phyloP scores from a whole-genome alignment of 2,329 filamentous ascomycete genomes.

The Aureobasidium sp. region DNA sequence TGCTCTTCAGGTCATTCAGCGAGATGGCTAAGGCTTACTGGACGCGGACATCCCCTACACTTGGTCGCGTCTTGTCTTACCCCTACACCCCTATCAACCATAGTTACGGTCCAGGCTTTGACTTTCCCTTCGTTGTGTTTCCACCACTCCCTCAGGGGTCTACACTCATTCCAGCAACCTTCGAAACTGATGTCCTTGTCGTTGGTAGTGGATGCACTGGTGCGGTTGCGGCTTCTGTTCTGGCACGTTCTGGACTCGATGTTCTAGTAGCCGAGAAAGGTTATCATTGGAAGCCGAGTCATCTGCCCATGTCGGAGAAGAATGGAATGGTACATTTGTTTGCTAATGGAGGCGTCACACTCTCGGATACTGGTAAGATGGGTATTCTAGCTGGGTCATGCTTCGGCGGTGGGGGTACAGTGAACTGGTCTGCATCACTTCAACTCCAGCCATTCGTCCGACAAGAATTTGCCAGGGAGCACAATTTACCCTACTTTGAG shows the following conservation, averaged over 20 bases:
- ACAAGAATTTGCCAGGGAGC: conserved; percentile 61
- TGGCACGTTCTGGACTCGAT: conserved; percentile 64
- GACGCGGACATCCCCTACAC: conserved; percentile 46
- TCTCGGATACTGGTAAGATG: conserved; percentile 42
- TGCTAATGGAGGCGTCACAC: conserved; percentile 55
- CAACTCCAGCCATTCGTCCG: conserved; percentile 69
- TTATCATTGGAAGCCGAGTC: conserved; percentile 63
- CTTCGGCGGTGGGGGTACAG: conserved; percentile 78
- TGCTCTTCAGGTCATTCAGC: conserved; percentile 48
- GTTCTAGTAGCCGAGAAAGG: conserved; percentile 78
- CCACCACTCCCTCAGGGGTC: conserved; percentile 33
- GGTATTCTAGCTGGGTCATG: conserved; percentile 58
- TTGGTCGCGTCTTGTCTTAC: conserved; percentile 50
- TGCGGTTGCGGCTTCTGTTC: conserved; percentile 68
- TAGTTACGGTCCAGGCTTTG: conserved; percentile 37
- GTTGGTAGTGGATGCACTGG: conserved; percentile 83
- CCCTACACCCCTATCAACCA: conserved; percentile 45
- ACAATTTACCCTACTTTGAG: conserved; percentile 63
- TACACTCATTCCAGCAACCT: conserved; percentile 40
- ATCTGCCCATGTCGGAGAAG: conserved; percentile 64
- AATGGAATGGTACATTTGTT: conserved; percentile 56
- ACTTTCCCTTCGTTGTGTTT: conserved; percentile 56
- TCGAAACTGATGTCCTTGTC: conserved; percentile 75
- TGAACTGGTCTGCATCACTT: conserved; percentile 70
- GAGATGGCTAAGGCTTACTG: conserved; percentile 47